These are phyloP conservation scores for Vitellaria paradoxa DNA, from an alignment of 179 eudicot genomes.

Conservation along the genomic window DNA sequence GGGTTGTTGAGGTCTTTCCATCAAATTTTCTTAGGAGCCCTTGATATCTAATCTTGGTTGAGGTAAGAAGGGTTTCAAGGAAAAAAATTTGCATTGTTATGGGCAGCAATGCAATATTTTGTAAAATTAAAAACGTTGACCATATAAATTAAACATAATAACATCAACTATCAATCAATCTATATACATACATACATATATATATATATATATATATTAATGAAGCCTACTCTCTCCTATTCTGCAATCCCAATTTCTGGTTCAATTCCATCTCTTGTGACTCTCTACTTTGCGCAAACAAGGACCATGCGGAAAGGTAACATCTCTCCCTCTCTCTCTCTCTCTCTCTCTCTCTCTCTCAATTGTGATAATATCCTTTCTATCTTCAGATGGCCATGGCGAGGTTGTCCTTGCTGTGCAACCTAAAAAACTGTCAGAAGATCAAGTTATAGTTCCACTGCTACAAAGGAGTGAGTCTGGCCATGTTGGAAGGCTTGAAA, in stretches of 20 bases:
- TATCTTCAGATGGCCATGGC: slow-evolving; percentile 14
- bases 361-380: background rate
- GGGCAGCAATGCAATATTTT: too few relatives aligned
- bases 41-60: too few relatives aligned
- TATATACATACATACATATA: too few relatives aligned
- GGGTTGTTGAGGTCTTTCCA: too few relatives aligned
- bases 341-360: background rate
- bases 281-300: background rate
- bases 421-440: slow-evolving; percentile 17
- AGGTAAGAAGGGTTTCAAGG: too few relatives aligned
- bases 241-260: background rate
- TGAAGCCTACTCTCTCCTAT: background rate
- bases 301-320: slow-evolving; percentile 16
- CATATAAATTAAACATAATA: too few relatives aligned
- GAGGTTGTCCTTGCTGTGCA: slow-evolving; percentile 18
- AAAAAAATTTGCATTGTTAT: too few relatives aligned
- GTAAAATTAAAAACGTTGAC: too few relatives aligned
- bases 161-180: too few relatives aligned
- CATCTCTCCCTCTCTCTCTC: slow-evolving; percentile 1
- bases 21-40: too few relatives aligned
- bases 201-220: too few relatives aligned
- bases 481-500: slow-evolving; percentile 54
- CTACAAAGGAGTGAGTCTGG: slow-evolving; percentile 48
- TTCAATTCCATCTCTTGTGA: background rate
- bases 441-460: slow-evolving; percentile 39